phyloP scores from a whole-genome alignment of 306 rosid genomes.

The Morella rubra region DNA sequence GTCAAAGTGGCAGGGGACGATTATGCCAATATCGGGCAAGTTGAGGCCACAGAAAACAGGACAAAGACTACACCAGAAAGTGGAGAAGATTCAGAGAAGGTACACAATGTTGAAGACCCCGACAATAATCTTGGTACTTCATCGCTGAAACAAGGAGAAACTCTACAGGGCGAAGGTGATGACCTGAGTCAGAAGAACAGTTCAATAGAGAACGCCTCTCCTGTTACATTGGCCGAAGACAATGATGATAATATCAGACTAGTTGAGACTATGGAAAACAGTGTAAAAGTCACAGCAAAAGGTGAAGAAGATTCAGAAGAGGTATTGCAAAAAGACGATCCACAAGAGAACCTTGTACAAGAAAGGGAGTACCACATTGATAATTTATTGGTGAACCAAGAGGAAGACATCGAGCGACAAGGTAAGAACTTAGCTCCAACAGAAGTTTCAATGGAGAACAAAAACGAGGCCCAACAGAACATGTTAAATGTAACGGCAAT shows the following conservation, averaged over 20 bases:
- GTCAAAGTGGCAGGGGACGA: background rate
- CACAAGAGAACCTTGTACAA: slow-evolving; percentile 13
- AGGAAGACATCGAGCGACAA: slow-evolving; percentile 14
- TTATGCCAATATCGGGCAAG: background rate
- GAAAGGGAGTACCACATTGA: slow-evolving; percentile 13
- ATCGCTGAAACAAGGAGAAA: background rate
- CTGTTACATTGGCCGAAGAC: background rate
- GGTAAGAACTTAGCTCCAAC: background rate
- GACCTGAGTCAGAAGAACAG: background rate
- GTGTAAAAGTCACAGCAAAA: slow-evolving; percentile 1
- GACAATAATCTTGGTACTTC: background rate
- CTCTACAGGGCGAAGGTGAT: background rate
- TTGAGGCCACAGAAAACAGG: slow-evolving; percentile 9
- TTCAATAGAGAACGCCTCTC: background rate
- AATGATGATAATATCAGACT: background rate
- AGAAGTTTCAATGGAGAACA: background rate
- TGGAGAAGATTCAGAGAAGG: slow-evolving; percentile 15
- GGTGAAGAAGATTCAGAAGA: slow-evolving; percentile 16
- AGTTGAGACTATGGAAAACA: slow-evolving; percentile 5
- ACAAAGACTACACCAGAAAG: slow-evolving; percentile 8
- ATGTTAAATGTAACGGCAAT: background rate
- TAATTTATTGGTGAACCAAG: slow-evolving; percentile 18
- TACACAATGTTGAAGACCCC: background rate
- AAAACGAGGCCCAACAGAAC: slow-evolving; percentile 12
- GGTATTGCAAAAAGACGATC: slow-evolving; percentile 10